Percentiles rank a stretch among this genome's conserved stretches.
phyloP scores from a whole-genome alignment of 2,329 filamentous ascomycete genomes.

The Penicillium sp. region DNA sequence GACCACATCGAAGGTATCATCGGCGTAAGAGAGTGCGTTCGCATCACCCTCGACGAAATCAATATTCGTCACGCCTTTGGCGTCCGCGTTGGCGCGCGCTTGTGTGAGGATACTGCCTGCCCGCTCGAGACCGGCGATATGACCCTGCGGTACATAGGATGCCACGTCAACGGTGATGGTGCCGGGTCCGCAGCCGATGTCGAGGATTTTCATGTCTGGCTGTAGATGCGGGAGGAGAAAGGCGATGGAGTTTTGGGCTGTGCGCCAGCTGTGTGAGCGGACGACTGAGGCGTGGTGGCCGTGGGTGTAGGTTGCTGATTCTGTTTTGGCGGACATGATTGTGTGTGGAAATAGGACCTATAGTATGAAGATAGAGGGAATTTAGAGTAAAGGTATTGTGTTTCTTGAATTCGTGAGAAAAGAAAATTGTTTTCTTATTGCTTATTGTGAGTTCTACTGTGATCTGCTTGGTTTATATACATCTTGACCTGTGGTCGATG shows the following conservation, averaged over 20 bases:
- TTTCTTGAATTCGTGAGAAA: neutral
- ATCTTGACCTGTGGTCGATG: neutral
- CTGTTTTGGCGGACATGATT: conserved; percentile 23
- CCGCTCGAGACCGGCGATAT: conserved; percentile 46
- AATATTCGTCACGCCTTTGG: conserved; percentile 42
- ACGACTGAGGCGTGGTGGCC: conserved; percentile 41
- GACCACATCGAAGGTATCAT: conserved; percentile 65
- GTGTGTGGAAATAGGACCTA: neutral
- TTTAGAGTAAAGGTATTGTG: no score
- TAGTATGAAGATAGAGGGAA: neutral
- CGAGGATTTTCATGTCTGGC: conserved; percentile 47
- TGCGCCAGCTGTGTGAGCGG: conserved; percentile 39
- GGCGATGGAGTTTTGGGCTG: conserved; percentile 44
- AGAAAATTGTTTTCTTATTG: neutral
- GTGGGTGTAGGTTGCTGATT: conserved; percentile 38
- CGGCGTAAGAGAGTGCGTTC: conserved; percentile 50
- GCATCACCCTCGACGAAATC: conserved; percentile 48
- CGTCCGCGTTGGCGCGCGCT: conserved; percentile 38
- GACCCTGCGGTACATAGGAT: conserved; percentile 45
- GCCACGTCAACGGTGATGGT: conserved; percentile 53
- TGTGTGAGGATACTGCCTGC: conserved; percentile 38
- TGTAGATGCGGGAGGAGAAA: conserved; percentile 49
- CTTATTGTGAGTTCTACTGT: neutral
- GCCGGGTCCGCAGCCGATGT: conserved; percentile 54
- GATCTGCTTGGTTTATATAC: conserved; percentile 2